phyloP scores from a whole-genome alignment of 2,329 filamentous ascomycete genomes.

The Fusarium transvaalense region DNA sequence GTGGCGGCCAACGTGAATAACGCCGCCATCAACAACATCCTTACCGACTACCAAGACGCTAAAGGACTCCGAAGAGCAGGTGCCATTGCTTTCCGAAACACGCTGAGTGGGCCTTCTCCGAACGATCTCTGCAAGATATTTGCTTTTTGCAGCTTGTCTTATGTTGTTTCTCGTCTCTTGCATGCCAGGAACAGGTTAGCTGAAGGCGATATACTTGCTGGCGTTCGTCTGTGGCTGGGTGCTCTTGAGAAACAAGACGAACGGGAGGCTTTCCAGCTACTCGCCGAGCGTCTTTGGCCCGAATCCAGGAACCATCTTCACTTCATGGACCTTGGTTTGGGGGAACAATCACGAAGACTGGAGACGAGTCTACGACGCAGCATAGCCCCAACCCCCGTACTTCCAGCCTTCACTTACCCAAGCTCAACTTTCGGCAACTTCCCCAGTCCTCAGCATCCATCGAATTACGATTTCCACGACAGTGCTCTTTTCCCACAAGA shows the following conservation, averaged over 20 bases:
- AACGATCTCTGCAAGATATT: conserved; percentile 26
- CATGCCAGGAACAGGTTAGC: neutral
- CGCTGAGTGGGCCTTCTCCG: conserved; percentile 2
- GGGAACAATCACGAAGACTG: no score
- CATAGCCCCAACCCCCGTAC: no score
- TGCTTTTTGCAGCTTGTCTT: conserved; percentile 40
- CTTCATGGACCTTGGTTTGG: neutral
- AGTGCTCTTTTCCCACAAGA: no score
- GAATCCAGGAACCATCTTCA: conserved; percentile 27
- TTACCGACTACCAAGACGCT: conserved; percentile 8
- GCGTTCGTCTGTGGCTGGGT: conserved; percentile 31
- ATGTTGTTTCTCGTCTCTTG: conserved; percentile 32
- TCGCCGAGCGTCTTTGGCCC: conserved; percentile 34
- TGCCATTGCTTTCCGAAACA: conserved; percentile 36
- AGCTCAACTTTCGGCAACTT: no score
- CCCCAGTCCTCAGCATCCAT: no score
- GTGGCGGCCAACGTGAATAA: neutral
- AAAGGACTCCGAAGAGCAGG: conserved; percentile 31
- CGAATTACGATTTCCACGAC: no score
- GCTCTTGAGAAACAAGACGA: conserved; percentile 18
- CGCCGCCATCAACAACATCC: conserved; percentile 11
- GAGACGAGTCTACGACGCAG: no score
- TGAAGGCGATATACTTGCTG: conserved; percentile 19
- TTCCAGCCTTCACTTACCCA: no score
- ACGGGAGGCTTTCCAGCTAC: conserved; percentile 12